phyloP scores from a whole-genome alignment of 345 rosid genomes.

The Psidium guajava region DNA sequence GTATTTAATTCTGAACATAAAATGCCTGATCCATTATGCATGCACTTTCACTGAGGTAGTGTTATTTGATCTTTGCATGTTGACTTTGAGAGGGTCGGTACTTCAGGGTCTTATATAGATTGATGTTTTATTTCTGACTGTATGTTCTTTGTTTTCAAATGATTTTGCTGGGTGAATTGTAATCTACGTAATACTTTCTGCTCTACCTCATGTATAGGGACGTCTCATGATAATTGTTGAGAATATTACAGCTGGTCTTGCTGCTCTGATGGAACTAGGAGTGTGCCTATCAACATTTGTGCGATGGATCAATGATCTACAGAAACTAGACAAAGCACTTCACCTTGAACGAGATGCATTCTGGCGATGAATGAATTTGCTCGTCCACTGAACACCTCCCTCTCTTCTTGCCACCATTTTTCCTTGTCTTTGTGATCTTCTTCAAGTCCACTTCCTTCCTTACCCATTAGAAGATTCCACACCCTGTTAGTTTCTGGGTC shows the following conservation, averaged over 20 bases:
- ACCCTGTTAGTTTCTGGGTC: constrained; percentile 77
- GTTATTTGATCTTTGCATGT: not conserved
- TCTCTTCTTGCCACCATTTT: constrained; percentile 82
- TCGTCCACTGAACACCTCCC: constrained; percentile 64
- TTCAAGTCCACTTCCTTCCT: constrained; percentile 36
- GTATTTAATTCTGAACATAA: not conserved
- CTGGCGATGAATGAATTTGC: constrained; percentile 83
- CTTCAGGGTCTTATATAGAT: not conserved
- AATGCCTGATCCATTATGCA: not conserved
- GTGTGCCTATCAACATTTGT: not conserved
- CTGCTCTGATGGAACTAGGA: not conserved
- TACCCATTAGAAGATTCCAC: constrained; percentile 85
- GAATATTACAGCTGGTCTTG: not conserved
- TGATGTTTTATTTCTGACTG: not conserved
- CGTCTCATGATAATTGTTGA: not conserved
- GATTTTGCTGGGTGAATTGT: not conserved
- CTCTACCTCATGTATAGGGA: not conserved
- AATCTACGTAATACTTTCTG: not conserved
- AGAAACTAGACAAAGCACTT: not conserved
- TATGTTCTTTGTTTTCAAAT: not conserved
- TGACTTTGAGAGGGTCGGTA: not conserved
- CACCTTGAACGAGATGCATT: constrained; percentile 98
- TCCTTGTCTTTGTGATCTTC: constrained; percentile 41
- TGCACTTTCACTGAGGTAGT: not conserved
- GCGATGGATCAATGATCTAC: not conserved